Evolutionary conservation across 768 basidiomycete genomes (phyloP), one percentile per base, ranked within the genome.

Genomic region (Scleroderma bovista): DNA sequence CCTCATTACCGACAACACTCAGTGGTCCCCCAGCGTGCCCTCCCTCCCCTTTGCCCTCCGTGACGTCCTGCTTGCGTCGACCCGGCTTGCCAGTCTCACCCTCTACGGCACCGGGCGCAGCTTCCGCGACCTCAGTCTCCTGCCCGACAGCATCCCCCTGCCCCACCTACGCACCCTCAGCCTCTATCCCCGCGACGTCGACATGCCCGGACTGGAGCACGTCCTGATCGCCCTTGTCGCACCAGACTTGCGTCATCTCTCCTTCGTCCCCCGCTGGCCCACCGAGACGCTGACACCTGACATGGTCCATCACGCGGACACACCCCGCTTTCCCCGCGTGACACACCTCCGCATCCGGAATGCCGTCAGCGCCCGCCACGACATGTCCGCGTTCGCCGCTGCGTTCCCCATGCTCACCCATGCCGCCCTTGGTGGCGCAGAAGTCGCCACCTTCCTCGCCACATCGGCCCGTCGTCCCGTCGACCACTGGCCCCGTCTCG

Each of bases 331-430:
- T 33, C 47, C 47, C 19, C 29, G 31, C 38, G 24, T 48, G 47
- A 39, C 38, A n/a, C 10, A 40, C 19, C 13, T 48, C 16, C 38
- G 38, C 13, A 15, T 48, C 38, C 41, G n/a, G 31, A 41, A 48
- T 31, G 29, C 37, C 16, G 38, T 32, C 19, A 41, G 41, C 15
- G 39, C 19, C 8, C 16, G 31, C 11, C 39, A 29, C 6, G 31
- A 48, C 38, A 39, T 41, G 38, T 16, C 17, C 6, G 8, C 39
- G 1, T 22, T 48, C 7, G 39, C 12, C 17, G 9, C 29, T 7
- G 47, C 47, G 5, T 38, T 48, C 19, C 47, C 38, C 12, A 48
- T 41, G 47, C n/a, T 48, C n/a, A 16, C n/a, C 11, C 38, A 48
- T 9, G 47, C 36, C 2, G 47, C 47, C 2, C 38, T 48, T 10